Base-by-base conservation (phyloP, 192 early-diverging fungal genomes). In the Umbelopsis sp. region DNA sequence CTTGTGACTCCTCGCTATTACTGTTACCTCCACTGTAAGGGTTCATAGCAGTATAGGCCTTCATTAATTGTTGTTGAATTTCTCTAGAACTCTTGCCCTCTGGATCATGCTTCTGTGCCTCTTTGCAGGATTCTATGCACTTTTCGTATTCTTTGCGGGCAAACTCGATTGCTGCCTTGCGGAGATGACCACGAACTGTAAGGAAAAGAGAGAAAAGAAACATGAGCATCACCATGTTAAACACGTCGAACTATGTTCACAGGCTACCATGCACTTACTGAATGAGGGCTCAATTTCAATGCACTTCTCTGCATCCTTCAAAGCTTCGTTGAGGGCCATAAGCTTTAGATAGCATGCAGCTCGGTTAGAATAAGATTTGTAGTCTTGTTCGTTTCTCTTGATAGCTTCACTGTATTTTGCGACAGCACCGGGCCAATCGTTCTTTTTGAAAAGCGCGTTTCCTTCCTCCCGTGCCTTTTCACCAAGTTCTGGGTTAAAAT, bases 301-400 rank as follows among this genome's bases (percentile, higher is more conserved):
- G 69, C 95, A 95, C 67, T 82, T 90, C 49, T 99, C 94, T 74
- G 93, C 95, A 84, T 99, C 97, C 86, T 94, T 95, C 78, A 95
- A 82, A 17, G 97, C 97, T 80, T 99, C 97, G 22, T 92, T 86
- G 45, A 97, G 71, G 9, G 97, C 96, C 87, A 96, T 87, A 59
- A 99, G 83, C 86, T 99, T 99, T 32, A 89, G 90, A 84, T 96
- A 95, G 76, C 94, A 95, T 36, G 95, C 95, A 31, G 97, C 95
- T 71, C 97, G 94, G 89, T 99, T 99, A 34, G 95, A 95, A 80
- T 93, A 98, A 73, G 92, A 91, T 75, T 94, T 88, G 26, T 92
- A 87, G 66, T 99, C 97, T 9, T 85, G 77, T 32, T 94, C 92
- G 71, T 97, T 96, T 74, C 97, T 92, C 88, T 96, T 96, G 81